Conservation (phyloP, 495 filamentous ascomycete genomes). For the Trichocladium antarcticum region DNA sequence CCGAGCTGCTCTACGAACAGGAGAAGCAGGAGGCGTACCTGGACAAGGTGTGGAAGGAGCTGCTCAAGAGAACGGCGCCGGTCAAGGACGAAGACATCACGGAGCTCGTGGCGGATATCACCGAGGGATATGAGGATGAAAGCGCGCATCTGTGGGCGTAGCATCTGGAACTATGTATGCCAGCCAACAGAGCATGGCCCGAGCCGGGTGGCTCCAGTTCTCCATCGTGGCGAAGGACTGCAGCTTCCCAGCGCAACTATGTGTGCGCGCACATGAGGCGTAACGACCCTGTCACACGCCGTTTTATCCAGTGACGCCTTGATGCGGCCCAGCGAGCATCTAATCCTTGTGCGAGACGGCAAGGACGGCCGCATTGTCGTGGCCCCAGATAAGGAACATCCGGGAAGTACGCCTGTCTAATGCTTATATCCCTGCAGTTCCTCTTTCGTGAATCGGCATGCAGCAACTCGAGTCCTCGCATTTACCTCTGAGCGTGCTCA, state of each 20-base stretch:
- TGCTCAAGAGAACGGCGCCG: constrained; percentile 28
- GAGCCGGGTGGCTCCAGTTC: constrained; percentile 45
- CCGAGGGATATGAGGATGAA: constrained; percentile 32
- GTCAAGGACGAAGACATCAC: constrained; percentile 35
- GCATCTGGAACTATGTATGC: constrained; percentile 41
- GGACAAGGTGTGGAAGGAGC: constrained; percentile 34
- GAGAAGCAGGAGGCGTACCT: constrained; percentile 38
- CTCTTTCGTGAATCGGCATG: constrained; percentile 34
- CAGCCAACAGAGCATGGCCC: constrained; percentile 40
- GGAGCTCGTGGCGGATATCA: constrained; percentile 32
- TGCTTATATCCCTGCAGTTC: constrained; percentile 29
- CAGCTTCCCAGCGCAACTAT: constrained; percentile 36
- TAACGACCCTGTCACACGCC: constrained; percentile 37
- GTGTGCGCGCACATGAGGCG: constrained; percentile 43
- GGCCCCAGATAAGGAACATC: constrained; percentile 30
- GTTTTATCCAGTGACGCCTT: constrained; percentile 41
- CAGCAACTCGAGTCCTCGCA: constrained; percentile 23
- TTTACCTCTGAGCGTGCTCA: constrained; percentile 15
- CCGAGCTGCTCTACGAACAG: constrained; percentile 37
- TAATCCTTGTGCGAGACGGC: constrained; percentile 39
- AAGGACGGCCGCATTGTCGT: constrained; percentile 38
- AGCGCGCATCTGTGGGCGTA: constrained; percentile 40
- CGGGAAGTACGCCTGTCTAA: constrained; percentile 31
- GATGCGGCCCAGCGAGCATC: constrained; percentile 32
- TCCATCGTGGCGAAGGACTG: constrained; percentile 44